A percentile compares a stretch with the other conserved stretches of the same genome.
phyloP scores from a whole-genome alignment of 2,329 filamentous ascomycete species.

The Penicillium sp. region DNA sequence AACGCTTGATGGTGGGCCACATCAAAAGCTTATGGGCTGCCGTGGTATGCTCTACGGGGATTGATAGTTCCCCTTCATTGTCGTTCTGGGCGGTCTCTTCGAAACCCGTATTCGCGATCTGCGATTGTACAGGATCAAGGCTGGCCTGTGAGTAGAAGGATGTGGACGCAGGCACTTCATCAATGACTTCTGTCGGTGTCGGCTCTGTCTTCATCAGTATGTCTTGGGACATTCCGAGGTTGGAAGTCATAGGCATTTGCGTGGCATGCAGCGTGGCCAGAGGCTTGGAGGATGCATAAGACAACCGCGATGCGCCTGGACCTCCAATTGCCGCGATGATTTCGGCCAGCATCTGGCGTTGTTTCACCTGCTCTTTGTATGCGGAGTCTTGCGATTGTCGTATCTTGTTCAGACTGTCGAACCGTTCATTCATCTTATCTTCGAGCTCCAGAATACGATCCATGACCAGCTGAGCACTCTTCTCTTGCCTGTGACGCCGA shows the following conservation, averaged over 20 bases:
- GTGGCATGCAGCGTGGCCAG: not conserved
- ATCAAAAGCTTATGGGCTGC: slow-evolving; percentile 75
- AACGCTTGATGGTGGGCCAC: slow-evolving; percentile 61
- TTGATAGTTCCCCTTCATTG: slow-evolving; percentile 56
- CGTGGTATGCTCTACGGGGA: slow-evolving; percentile 82
- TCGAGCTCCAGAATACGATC: slow-evolving; percentile 31
- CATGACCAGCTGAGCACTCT: slow-evolving; percentile 34
- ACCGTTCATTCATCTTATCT: slow-evolving; percentile 24
- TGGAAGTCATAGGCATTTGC: not conserved
- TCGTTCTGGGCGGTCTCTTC: not conserved
- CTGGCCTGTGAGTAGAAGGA: slow-evolving; percentile 2
- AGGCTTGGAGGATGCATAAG: not conserved
- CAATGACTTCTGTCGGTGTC: not conserved
- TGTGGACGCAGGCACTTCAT: not conserved
- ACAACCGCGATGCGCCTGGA: not conserved
- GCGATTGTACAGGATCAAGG: not conserved
- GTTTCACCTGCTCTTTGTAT: not conserved
- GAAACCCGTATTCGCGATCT: not conserved
- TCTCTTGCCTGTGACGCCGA: slow-evolving; percentile 32
- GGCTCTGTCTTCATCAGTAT: slow-evolving; percentile 24
- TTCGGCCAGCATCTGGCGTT: not conserved
- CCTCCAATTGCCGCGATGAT: not conserved
- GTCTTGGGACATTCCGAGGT: not conserved
- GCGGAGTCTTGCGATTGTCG: not conserved
- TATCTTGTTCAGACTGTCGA: slow-evolving; percentile 18